A percentile compares a stretch with the other conserved stretches of the same genome.
phyloP scores from a whole-genome alignment of 306 rosid genomes.

The Quercus variabilis region DNA sequence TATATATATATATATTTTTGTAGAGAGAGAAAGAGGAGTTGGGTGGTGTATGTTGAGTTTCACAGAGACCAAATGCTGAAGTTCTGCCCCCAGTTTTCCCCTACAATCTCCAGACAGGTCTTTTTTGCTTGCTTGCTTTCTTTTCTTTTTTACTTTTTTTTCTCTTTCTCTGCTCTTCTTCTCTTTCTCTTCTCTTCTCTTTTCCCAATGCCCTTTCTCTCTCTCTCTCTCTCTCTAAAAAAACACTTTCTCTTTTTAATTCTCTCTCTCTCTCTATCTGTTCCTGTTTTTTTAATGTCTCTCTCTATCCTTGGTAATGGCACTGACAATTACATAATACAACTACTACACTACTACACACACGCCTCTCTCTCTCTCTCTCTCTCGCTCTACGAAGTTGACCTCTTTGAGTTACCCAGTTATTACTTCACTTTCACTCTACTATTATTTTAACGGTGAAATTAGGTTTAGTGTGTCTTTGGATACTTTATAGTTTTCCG shows the following conservation, averaged over 20 bases:
- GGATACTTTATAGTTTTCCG: too few species aligned
- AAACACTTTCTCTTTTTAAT: not conserved
- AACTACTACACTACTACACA: too few species aligned
- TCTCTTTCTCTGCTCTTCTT: not conserved
- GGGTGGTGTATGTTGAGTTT: constrained; percentile 27
- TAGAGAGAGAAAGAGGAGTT: constrained; percentile 15
- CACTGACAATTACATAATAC: not conserved
- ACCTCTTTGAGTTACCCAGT: constrained; percentile 15
- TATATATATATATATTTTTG: too few species aligned
- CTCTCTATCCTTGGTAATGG: not conserved
- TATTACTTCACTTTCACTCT: not conserved
- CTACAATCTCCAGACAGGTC: constrained; percentile 41
- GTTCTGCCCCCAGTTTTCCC: constrained; percentile 50
- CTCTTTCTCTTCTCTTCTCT: not conserved
- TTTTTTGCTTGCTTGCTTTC: constrained; percentile 5
- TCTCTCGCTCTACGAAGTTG: constrained; percentile 19
- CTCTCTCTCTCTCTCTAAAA: constrained; percentile 3
- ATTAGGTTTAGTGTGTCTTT: too few species aligned
- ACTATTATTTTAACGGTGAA: too few species aligned
- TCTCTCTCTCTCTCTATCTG: not conserved
- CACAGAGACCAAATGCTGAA: constrained; percentile 55
- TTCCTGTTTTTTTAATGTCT: not conserved
- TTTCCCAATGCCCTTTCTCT: not conserved
- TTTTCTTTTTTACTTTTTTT: not conserved
- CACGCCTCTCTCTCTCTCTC: too few species aligned